phyloP scores from a whole-genome alignment of 768 basidiomycete species.

The Amyloporia xantha region DNA sequence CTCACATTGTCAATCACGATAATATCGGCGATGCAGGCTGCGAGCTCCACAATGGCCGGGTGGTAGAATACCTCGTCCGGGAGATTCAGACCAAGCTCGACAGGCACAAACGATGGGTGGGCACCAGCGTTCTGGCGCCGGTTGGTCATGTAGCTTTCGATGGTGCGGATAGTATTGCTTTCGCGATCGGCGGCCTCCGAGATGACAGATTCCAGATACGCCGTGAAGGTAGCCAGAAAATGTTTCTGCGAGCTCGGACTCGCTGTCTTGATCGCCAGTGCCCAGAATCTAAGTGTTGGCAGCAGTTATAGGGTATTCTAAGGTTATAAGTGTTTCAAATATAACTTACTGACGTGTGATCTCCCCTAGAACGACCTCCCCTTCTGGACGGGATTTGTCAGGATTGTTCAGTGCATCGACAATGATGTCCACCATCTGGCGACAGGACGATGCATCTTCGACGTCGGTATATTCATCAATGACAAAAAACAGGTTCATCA shows the following conservation, averaged over 20 bases:
- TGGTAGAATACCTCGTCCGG: conserved; percentile 53
- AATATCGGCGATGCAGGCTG: conserved; percentile 1
- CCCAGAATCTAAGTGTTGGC: conserved; percentile 15
- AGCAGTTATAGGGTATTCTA: not conserved
- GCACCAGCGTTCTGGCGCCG: conserved; percentile 21
- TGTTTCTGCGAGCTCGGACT: conserved; percentile 10
- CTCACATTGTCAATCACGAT: conserved; percentile 53
- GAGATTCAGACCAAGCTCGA: conserved; percentile 45
- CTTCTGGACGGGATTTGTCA: conserved; percentile 12
- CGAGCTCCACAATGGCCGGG: conserved; percentile 40
- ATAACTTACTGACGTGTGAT: conserved; percentile 18
- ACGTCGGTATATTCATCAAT: conserved; percentile 23
- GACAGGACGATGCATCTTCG: conserved; percentile 1
- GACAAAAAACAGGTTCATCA: conserved; percentile 25
- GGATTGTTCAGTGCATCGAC: conserved; percentile 22
- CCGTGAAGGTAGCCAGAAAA: conserved; percentile 18
- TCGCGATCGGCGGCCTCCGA: conserved; percentile 19
- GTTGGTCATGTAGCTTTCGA: conserved; percentile 19
- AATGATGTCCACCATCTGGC: conserved; percentile 14
- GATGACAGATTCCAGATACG: conserved; percentile 19
- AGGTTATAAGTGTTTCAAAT: too few species aligned
- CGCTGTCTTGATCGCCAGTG: conserved; percentile 5
- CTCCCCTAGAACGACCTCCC: conserved; percentile 18
- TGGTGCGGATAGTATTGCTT: conserved; percentile 6
- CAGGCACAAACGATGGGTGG: conserved; percentile 17